phyloP scores from a whole-genome alignment of 2,329 filamentous ascomycete species.

The Pestalotiopsis sp. region DNA sequence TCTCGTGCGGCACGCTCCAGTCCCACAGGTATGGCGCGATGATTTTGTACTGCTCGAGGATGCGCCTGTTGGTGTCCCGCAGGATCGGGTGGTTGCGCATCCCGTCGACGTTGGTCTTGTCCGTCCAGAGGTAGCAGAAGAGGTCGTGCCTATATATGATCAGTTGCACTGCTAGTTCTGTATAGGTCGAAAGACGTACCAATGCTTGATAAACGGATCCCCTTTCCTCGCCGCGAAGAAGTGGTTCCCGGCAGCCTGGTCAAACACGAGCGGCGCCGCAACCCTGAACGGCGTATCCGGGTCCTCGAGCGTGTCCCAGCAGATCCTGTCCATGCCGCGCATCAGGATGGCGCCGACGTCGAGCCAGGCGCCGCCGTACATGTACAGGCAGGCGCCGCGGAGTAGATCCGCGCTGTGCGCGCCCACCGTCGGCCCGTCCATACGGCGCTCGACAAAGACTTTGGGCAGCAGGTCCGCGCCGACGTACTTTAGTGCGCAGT shows the following conservation, averaged over 20 bases:
- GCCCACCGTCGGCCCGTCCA: slow-evolving; percentile 41
- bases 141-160: slow-evolving; percentile 36
- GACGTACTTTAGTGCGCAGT: slow-evolving; percentile 39
- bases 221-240: slow-evolving; percentile 41
- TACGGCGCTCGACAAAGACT: slow-evolving; percentile 37
- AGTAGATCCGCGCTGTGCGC: slow-evolving; percentile 45
- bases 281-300: slow-evolving; percentile 33
- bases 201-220: slow-evolving; percentile 40
- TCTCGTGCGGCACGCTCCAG: slow-evolving; percentile 32
- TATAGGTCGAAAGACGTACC: slow-evolving; percentile 18
- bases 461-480: slow-evolving; percentile 31
- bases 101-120: slow-evolving; percentile 27
- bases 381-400: slow-evolving; percentile 39
- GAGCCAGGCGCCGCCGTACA: slow-evolving; percentile 42
- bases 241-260: slow-evolving; percentile 34
- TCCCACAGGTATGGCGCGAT: slow-evolving; percentile 27
- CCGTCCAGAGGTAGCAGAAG: slow-evolving; percentile 33
- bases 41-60: slow-evolving; percentile 24
- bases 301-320: slow-evolving; percentile 40
- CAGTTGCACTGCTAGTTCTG: background rate
- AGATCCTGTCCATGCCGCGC: slow-evolving; percentile 38
- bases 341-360: slow-evolving; percentile 43
- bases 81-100: slow-evolving; percentile 28
- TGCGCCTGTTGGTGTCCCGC: slow-evolving; percentile 27
- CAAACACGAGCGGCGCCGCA: slow-evolving; percentile 26